These are phyloP conservation scores for Aspergillus campestris DNA, from an alignment of 495 filamentous ascomycete species.

Conservation along the genomic window DNA sequence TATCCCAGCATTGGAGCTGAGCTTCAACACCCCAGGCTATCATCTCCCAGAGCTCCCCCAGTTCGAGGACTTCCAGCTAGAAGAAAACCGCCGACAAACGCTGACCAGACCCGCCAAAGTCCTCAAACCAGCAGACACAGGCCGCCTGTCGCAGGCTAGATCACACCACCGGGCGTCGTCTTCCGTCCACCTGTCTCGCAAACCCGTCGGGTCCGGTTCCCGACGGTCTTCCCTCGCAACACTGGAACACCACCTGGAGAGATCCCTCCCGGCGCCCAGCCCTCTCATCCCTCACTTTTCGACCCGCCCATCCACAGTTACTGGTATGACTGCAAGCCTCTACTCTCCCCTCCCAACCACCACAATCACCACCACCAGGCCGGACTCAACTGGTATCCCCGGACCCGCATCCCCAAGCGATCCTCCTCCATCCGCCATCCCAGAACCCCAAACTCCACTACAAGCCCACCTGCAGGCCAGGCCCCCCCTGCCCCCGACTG, in stretches of 20 bases:
- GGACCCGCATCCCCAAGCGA: not conserved
- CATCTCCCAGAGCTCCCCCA: conserved; percentile 51
- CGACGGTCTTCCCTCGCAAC: conserved; percentile 24
- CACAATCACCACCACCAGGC: not conserved
- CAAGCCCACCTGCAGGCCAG: conserved; percentile 14
- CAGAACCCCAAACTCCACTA: conserved; percentile 3
- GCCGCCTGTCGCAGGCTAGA: conserved; percentile 13
- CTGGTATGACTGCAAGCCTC: conserved; percentile 5
- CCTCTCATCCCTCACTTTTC: conserved; percentile 39
- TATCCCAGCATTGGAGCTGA: conserved; percentile 68
- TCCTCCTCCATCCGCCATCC: not conserved
- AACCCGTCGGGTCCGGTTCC: conserved; percentile 32
- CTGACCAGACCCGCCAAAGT: conserved; percentile 21
- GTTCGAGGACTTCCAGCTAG: conserved; percentile 30
- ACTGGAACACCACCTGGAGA: conserved; percentile 19
- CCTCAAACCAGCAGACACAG: conserved; percentile 14
- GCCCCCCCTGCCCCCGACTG: conserved; percentile 7
- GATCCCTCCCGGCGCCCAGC: conserved; percentile 13
- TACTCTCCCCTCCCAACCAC: conserved; percentile 4
- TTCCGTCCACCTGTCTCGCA: conserved; percentile 28
- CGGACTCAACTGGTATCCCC: conserved; percentile 6
- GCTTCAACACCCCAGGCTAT: conserved; percentile 58
- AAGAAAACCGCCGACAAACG: conserved; percentile 13
- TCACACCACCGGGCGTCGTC: conserved; percentile 21
- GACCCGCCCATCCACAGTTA: conserved; percentile 10